Base-by-base conservation (phyloP, 2,329 filamentous ascomycete species). In the Cladophialophora chaetospira region DNA sequence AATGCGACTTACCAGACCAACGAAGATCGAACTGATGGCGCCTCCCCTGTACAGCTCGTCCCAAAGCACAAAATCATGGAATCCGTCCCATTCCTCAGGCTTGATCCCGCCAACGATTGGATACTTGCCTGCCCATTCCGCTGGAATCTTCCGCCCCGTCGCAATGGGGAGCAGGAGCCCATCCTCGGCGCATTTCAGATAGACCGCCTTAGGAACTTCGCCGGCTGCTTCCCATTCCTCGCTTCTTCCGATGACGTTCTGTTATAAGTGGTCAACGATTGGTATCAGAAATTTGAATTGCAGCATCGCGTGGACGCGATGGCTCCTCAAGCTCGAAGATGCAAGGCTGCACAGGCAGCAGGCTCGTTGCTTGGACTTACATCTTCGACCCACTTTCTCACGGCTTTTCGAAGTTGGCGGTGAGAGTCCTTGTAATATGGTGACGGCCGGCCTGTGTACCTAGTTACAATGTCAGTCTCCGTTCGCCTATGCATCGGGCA, bases 181-280 rank as follows among this genome's bases (percentile, higher is more conserved):
- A 13, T 33, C 49, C 10, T 17, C 19, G 15, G 45, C 45, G 26
- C 23, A 48, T 21, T 31, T 48, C 11, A 17, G 17, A 26, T 48
- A 36, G 4, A 52, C 25, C 5, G 43, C 49, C 2, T 19, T 5
- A 4, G 36, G 36, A 8, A 52, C 49, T 19, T 15, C 23, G 38
- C 49, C 49, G 6, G 36, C 49, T 15, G 36, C 28, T 21, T 29
- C 49, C 49, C 49, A 52, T 11, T 47, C 23, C 13, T 47, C 23
- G 25, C 44, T 29, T 25, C 17, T n/a, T n/a, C 26, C 26, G 11
- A 48, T 25, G 5, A 29, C 49, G 28, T 52, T 17, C 35, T 52
- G 31, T 9, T 15, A 19, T 15, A 48, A 15, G 21, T 48, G 17
- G 11, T 31, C 17, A 11, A 15, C 35, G 25, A 48, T 33, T 13